Conservation (phyloP, 202 grass and related monocot genomes). For the Panicum virgatum region DNA sequence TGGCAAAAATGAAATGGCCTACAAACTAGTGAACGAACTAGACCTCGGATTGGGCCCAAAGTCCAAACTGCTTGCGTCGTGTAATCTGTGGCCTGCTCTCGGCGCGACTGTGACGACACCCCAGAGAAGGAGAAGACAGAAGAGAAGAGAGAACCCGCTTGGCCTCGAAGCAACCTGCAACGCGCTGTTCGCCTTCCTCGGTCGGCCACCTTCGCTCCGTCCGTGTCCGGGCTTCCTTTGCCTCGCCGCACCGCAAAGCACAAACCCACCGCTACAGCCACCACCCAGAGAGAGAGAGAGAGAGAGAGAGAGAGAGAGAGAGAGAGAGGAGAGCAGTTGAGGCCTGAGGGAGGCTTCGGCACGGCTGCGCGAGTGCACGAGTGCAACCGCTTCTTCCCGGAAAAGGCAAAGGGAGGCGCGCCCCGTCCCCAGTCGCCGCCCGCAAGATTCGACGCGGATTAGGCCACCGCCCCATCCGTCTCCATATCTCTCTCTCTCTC, state of each 20-base stretch:
- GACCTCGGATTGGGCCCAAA: too few relatives aligned
- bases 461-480: neutral
- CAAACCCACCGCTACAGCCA: neutral
- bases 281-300: too few relatives aligned
- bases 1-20: too few relatives aligned
- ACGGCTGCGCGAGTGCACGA: neutral
- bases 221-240: neutral
- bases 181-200: neutral
- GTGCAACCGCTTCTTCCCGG: conserved; percentile 35
- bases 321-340: too few relatives aligned
- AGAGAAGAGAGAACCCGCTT: neutral
- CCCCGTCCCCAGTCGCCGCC: conserved; percentile 12
- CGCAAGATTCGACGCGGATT: conserved; percentile 12
- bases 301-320: too few relatives aligned
- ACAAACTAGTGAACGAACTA: too few relatives aligned
- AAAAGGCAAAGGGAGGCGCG: conserved; percentile 11
- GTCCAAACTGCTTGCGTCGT: too few relatives aligned
- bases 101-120: too few relatives aligned
- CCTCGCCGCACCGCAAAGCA: conserved; percentile 16
- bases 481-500: neutral
- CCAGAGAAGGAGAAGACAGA: too few relatives aligned
- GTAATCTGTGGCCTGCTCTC: too few relatives aligned
- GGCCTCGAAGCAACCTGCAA: neutral
- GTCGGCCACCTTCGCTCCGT: neutral
- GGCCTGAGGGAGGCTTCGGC: too few relatives aligned